A percentile compares a stretch with the other conserved stretches of the same genome.
Conservation (phyloP, 2,329 filamentous ascomycete genomes). For the Zasmidium cellare region DNA sequence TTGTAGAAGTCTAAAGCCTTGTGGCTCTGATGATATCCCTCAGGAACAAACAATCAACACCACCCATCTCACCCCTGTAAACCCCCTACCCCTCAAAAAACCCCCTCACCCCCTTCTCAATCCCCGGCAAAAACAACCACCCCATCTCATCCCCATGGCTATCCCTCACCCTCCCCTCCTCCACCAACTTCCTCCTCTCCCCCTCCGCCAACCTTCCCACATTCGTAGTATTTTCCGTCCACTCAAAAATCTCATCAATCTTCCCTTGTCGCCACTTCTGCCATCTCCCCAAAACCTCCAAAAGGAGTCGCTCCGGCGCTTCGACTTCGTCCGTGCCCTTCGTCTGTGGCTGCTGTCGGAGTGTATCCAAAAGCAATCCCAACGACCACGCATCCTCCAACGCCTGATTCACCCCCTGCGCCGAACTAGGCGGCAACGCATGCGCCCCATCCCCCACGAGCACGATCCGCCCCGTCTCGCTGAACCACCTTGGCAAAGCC, state of each 20-base stretch:
- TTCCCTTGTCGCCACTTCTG: slow-evolving; percentile 25
- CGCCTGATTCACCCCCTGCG: slow-evolving; percentile 58
- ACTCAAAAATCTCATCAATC: slow-evolving; percentile 24
- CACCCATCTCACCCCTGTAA: no score
- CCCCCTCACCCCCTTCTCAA: slow-evolving; percentile 18
- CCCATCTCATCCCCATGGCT: slow-evolving; percentile 18
- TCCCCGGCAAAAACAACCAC: slow-evolving; percentile 20
- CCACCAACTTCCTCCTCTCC: slow-evolving; percentile 20
- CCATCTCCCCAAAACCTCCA: slow-evolving; percentile 23
- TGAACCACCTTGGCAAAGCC: slow-evolving; percentile 48
- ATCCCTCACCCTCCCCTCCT: slow-evolving; percentile 19
- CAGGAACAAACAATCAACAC: no score
- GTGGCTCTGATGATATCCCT: no score
- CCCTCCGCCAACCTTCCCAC: slow-evolving; percentile 24
- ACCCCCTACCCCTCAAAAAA: slow-evolving; percentile 16
- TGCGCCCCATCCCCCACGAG: slow-evolving; percentile 60
- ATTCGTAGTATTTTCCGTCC: slow-evolving; percentile 22
- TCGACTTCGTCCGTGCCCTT: no score
- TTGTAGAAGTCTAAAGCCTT: no score
- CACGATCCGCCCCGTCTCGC: slow-evolving; percentile 45
- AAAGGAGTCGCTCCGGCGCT: neutral
- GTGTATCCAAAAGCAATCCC: slow-evolving; percentile 37
- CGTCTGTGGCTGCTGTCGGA: neutral
- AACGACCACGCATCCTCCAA: slow-evolving; percentile 57
- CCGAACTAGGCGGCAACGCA: slow-evolving; percentile 54